phyloP scores from a whole-genome alignment of 1,284 basidiomycete species.

The Microbotryomycetes sp. region DNA sequence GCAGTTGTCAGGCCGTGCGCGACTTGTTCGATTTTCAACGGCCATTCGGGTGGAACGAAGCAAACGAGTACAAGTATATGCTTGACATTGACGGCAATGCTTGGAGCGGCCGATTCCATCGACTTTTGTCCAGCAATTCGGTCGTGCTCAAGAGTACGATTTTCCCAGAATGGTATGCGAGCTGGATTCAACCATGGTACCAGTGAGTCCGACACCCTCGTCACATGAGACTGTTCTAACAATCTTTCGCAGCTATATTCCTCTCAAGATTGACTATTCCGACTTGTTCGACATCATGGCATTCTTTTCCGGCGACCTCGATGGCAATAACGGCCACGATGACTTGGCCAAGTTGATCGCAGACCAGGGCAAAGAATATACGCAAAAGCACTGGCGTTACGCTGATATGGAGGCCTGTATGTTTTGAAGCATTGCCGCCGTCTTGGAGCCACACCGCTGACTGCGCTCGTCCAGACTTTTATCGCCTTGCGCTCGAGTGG shows the following conservation, averaged over 20 bases:
- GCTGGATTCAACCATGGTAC: conserved; percentile 38
- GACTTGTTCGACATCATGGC: conserved; percentile 43
- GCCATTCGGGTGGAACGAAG: conserved; percentile 33
- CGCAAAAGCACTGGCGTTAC: conserved; percentile 42
- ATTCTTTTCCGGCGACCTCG: conserved; percentile 45
- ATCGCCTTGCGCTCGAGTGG: conserved; percentile 35
- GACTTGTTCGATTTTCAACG: conserved; percentile 39
- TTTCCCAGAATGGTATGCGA: conserved; percentile 38
- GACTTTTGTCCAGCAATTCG: conserved; percentile 37
- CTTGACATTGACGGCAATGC: conserved; percentile 47
- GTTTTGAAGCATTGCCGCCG: conserved; percentile 7
- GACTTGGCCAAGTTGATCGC: conserved; percentile 44
- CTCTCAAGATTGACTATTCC: conserved; percentile 36
- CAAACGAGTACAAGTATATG: conserved; percentile 42
- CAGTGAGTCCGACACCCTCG: conserved; percentile 29
- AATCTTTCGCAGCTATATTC: conserved; percentile 28
- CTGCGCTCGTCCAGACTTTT: conserved; percentile 17
- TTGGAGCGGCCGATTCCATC: conserved; percentile 39
- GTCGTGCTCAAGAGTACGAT: conserved; percentile 35
- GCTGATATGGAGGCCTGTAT: conserved; percentile 45
- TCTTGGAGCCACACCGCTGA: neutral
- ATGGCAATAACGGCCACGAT: conserved; percentile 40
- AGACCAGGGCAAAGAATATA: conserved; percentile 39
- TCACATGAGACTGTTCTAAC: neutral
- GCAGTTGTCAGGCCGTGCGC: conserved; percentile 40